Evolutionary conservation across 2,329 filamentous ascomycete genomes (phyloP), one percentile per base, ranked within the genome.

Genomic region (Colletotrichum endophyticum): DNA sequence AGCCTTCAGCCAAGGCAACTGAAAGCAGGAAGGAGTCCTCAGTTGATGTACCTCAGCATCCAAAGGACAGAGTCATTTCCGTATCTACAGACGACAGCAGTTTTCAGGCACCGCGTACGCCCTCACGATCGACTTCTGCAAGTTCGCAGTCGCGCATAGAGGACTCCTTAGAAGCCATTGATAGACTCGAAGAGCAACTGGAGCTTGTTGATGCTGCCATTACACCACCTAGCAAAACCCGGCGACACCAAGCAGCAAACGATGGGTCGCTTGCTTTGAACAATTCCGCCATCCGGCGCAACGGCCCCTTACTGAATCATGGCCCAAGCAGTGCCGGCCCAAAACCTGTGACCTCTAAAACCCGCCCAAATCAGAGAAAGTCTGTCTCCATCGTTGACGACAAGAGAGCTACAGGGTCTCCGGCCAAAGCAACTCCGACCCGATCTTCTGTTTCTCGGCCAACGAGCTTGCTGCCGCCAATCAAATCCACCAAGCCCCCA

Each of bases 141-240:
- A 84, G 77, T 53, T 79, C 82, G 62, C 81, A 83, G 49, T 82
- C 88, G 30, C 89, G 91, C 22, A 93, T 93, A 66, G 92, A 93
- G 80, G 92, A 93, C 80, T 93, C 91, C 3, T 84, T 93, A 11
- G 91, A 92, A 81, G 91, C 91, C 77, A 85, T 93, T 25, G 92
- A 93, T 80, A 86, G 87, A 76, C 85, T 93, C 19, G 91, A 93
- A 78, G 92, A 93, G 36, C 87, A 92, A 66, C 85, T 93, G 12
- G 91, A 93, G 78, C 90, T 87, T 3, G 85, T 92, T 39, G 81
- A 85, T 66, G 83, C 83, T n/a, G 82, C 87, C 13, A 80, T 86
- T 13, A 77, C 81, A 5, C 84, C 85, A 3, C 78, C 82, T 5
- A 80, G 81, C 19, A 79, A 78, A 34, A 62, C 76, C 28, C 27